Base-by-base conservation (phyloP, 2,329 filamentous ascomycete species). In the Didymella exigua region DNA sequence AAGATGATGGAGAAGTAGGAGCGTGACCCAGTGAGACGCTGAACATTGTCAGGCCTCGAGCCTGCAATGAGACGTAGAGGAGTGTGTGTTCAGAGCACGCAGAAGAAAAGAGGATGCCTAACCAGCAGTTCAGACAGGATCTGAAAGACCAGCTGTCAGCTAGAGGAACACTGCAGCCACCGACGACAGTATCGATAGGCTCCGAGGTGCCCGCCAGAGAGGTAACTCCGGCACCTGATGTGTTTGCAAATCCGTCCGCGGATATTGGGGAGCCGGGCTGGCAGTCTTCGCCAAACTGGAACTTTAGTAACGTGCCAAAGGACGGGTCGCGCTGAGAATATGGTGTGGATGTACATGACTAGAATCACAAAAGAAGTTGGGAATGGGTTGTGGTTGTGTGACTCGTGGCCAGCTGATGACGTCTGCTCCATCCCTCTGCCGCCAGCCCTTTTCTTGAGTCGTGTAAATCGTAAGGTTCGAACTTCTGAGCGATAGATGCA, bases 41-140 rank as follows among this genome's bases (percentile, higher is more conserved):
- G 21, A 41, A 24, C 2, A 16, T 24, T 2, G 6, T 47, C 19
- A 53, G 11, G 19, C 19, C 37, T 47, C 31, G 37, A 18, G 16
- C 24, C 1, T 53, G 43, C 5, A 21, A 29, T 6, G 50, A 53
- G 37, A 42, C 50, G 13, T 53, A 43, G 50, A 23, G n/a, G 6
- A 47, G 43, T 1, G 30, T 38, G 2, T 16, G 11, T 4, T 24
- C 43, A 13, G 30, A 42, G 8, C 18, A 42, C n/a, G n/a, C n/a
- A 7, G 43, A 37, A 23, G 16, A 36, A 5, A 5, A 23, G 3
- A 24, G 23, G 4, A 29, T 27, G 23, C 50, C 50, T 1, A 18
- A 43, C 13, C 26, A 33, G 31, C 13, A 9, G 7, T 53, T 53
- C 18, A 43, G 43, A 30, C n/a, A n/a, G n/a, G n/a, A n/a, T n/a